These are phyloP conservation scores for Hypoxylon trugodes DNA, from an alignment of 495 filamentous ascomycete species.

Conservation along the genomic window DNA sequence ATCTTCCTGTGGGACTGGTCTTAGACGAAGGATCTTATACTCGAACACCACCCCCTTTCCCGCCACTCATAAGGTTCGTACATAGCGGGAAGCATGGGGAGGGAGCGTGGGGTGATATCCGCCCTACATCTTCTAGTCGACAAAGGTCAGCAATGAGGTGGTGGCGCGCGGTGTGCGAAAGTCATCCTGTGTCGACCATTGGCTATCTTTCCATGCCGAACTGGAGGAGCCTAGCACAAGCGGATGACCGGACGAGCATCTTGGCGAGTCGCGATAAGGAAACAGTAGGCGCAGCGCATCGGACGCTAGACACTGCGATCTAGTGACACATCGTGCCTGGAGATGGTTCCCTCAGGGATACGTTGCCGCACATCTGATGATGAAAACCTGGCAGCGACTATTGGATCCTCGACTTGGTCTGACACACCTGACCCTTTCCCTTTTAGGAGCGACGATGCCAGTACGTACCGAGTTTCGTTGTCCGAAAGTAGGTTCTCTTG, in stretches of 20 bases:
- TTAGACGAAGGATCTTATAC: constrained; percentile 36
- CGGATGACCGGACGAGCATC: constrained; percentile 39
- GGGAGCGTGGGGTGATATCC: constrained; percentile 40
- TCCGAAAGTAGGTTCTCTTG: constrained; percentile 21
- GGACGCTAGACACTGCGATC: constrained; percentile 40
- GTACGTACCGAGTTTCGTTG: constrained; percentile 30
- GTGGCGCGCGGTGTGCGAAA: constrained; percentile 39
- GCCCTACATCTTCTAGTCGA: constrained; percentile 38
- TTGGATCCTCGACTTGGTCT: constrained; percentile 40
- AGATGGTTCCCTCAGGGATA: constrained; percentile 43
- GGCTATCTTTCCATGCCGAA: constrained; percentile 30
- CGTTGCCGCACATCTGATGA: constrained; percentile 41
- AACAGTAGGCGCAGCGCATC: constrained; percentile 37
- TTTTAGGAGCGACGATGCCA: constrained; percentile 35
- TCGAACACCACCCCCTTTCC: constrained; percentile 21
- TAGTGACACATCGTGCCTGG: constrained; percentile 41
- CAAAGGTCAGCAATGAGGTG: constrained; percentile 37
- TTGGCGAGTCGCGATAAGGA: constrained; percentile 44
- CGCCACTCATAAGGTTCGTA: constrained; percentile 23
- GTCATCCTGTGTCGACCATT: constrained; percentile 37
- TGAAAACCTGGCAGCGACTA: constrained; percentile 32
- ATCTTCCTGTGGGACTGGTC: constrained; percentile 8
- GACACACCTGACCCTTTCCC: constrained; percentile 42
- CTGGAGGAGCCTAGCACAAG: constrained; percentile 37
- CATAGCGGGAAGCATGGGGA: constrained; percentile 36